These are phyloP conservation scores for Stentor roeselii DNA, from an alignment of 73 alveolate genomes.

Conservation along the genomic window DNA sequence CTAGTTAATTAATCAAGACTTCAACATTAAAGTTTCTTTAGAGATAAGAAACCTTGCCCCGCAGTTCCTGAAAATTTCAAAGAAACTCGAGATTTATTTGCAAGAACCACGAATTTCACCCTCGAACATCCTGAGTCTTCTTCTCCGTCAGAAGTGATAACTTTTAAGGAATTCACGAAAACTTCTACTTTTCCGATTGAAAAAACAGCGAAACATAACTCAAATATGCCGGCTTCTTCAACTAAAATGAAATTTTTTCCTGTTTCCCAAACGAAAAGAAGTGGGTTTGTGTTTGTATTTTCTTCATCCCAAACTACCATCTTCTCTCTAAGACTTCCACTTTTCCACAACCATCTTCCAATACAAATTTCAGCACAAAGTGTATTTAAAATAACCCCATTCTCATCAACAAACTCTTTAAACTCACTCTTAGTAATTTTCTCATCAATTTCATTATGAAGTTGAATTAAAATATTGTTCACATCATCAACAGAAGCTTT, in stretches of 20 bases:
- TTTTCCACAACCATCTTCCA: neutral
- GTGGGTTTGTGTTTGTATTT: neutral
- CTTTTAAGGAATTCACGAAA: too few relatives aligned
- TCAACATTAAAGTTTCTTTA: too few relatives aligned
- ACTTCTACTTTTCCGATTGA: neutral
- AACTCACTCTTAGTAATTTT: neutral
- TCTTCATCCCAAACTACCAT: neutral
- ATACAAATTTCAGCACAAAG: conserved; percentile 1
- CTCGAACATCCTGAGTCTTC: too few relatives aligned
- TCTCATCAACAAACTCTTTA: neutral
- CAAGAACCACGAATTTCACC: too few relatives aligned
- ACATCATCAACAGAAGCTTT: neutral
- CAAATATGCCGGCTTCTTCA: neutral
- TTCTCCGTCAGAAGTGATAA: too few relatives aligned
- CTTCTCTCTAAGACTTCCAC: neutral
- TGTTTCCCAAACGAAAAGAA: neutral
- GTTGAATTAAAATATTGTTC: neutral
- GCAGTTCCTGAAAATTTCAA: too few relatives aligned
- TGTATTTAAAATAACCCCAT: neutral
- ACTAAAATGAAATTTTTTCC: neutral
- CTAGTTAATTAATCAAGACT: too few relatives aligned
- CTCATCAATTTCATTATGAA: neutral
- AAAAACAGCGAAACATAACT: neutral
- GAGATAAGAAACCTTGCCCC: too few relatives aligned
- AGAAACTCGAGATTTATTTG: too few relatives aligned